Percentiles rank a stretch among this genome's conserved stretches.
phyloP scores from a whole-genome alignment of 2,329 filamentous ascomycete species.

The Colletotrichum sidae region DNA sequence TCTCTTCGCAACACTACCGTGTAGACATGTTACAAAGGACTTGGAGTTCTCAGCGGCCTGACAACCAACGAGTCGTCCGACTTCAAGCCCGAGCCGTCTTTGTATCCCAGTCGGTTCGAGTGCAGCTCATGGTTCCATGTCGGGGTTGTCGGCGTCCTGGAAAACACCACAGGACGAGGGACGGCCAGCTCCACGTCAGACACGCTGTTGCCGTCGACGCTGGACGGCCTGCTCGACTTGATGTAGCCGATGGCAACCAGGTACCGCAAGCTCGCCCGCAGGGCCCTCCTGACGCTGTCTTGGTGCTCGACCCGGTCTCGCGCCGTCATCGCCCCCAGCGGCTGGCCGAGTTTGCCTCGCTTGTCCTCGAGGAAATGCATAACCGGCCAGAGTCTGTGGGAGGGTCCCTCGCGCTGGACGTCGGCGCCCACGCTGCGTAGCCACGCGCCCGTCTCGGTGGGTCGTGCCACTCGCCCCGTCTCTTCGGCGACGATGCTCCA shows the following conservation, averaged over 20 bases:
- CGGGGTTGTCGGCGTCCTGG: constrained; percentile 24
- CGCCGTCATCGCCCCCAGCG: constrained; percentile 1
- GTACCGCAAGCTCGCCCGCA: constrained; percentile 23
- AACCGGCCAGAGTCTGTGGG: constrained; percentile 42
- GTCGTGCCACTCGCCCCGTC: constrained; percentile 10
- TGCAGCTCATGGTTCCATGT: constrained; percentile 9
- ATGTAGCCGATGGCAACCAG: constrained; percentile 30
- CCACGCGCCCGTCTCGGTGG: constrained; percentile 24
- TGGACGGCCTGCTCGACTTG: not conserved
- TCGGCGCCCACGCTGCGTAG: constrained; percentile 18
- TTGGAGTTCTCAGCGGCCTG: constrained; percentile 1
- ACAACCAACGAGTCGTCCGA: not conserved
- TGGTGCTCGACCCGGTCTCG: constrained; percentile 9
- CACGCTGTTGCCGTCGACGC: constrained; percentile 20
- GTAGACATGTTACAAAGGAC: not conserved
- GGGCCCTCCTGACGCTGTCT: not conserved
- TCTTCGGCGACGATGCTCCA: constrained; percentile 38
- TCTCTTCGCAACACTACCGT: too few relatives aligned
- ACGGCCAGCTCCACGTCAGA: constrained; percentile 38
- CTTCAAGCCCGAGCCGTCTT: not conserved
- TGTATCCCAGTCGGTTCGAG: constrained; percentile 1
- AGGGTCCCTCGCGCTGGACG: constrained; percentile 27
- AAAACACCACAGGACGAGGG: constrained; percentile 29
- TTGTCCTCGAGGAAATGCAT: constrained; percentile 40
- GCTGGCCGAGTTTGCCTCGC: constrained; percentile 18